Conservation (phyloP, 495 filamentous ascomycete species). For the Delitschia confertaspora region DNA sequence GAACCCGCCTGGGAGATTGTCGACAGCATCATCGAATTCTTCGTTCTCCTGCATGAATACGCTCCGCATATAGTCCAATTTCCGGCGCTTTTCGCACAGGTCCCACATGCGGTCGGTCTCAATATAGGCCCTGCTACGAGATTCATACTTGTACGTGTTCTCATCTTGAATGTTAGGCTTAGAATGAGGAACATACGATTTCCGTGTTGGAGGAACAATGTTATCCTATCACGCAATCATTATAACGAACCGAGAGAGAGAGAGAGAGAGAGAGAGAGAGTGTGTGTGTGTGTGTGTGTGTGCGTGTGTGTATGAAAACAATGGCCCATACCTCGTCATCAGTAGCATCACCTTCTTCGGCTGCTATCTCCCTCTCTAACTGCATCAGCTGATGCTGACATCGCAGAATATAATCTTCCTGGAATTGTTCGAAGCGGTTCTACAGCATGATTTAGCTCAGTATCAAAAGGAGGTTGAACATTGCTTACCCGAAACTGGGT, state of each 20-base stretch:
- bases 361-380: constrained; percentile 12
- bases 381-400: constrained; percentile 16
- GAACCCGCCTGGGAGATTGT: constrained; percentile 16
- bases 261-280: too few species aligned
- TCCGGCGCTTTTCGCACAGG: constrained; percentile 3
- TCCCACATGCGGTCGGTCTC: constrained; percentile 21
- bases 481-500: constrained; percentile 15
- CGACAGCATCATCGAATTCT: constrained; percentile 12
- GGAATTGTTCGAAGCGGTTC: constrained; percentile 14
- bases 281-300: too few species aligned
- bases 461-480: not conserved
- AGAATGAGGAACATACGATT: too few species aligned
- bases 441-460: not conserved
- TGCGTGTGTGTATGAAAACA: constrained; percentile 1
- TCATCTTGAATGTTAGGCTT: too few species aligned
- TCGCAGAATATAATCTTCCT: constrained; percentile 17
- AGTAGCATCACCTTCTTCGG: constrained; percentile 10
- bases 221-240: constrained; percentile 9
- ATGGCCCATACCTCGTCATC: constrained; percentile 22
- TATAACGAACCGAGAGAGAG: not conserved
- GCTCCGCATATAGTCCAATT: constrained; percentile 6
- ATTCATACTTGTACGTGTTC: constrained; percentile 22
- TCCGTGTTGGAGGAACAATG: constrained; percentile 14
- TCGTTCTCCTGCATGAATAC: constrained; percentile 8
- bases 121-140: constrained; percentile 25